Percentiles rank a stretch among this genome's conserved stretches.
Evolutionary conservation across 108 stramenopile genomes (phyloP).

Genomic region (Mayamaea pseudoterrestris): DNA sequence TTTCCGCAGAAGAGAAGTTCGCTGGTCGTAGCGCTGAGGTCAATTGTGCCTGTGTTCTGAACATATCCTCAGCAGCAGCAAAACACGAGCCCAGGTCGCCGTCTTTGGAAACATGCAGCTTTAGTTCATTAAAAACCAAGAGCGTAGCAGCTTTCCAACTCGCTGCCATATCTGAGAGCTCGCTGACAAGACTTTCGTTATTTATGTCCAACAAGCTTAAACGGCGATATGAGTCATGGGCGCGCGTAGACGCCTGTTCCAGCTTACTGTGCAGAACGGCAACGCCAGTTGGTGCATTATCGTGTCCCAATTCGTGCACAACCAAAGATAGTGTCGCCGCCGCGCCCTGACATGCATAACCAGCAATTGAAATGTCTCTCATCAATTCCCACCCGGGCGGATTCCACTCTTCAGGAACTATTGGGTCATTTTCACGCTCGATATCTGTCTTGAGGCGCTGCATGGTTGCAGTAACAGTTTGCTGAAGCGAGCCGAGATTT

Average conservation of each 20-base stretch:
- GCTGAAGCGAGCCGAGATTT: constrained; percentile 53
- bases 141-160: constrained; percentile 18
- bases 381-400: constrained; percentile 60
- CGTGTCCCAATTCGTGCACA: constrained; percentile 24
- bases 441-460: constrained; percentile 46
- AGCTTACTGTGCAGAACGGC: constrained; percentile 19
- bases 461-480: constrained; percentile 35
- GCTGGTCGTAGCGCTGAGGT: constrained; percentile 26
- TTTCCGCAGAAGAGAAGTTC: constrained; percentile 27
- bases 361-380: constrained; percentile 42
- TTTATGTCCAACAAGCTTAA: constrained; percentile 28
- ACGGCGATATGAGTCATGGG: constrained; percentile 27
- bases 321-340: constrained; percentile 61
- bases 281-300: constrained; percentile 5
- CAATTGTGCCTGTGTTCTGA: constrained; percentile 23
- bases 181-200: constrained; percentile 18
- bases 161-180: constrained; percentile 8
- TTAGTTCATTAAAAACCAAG: constrained; percentile 18
- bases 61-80: constrained; percentile 18
- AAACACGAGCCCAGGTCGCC: constrained; percentile 19
- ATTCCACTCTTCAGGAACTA: constrained; percentile 64
- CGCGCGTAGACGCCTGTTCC: constrained; percentile 24
- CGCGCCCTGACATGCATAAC: constrained; percentile 55
- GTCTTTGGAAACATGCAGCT: constrained; percentile 15
- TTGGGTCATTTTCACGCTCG: constrained; percentile 36